Evolutionary conservation across 768 basidiomycete species (phyloP), one percentile per base, ranked within the genome.

Genomic region (Trichaptum fuscoviolaceum): DNA sequence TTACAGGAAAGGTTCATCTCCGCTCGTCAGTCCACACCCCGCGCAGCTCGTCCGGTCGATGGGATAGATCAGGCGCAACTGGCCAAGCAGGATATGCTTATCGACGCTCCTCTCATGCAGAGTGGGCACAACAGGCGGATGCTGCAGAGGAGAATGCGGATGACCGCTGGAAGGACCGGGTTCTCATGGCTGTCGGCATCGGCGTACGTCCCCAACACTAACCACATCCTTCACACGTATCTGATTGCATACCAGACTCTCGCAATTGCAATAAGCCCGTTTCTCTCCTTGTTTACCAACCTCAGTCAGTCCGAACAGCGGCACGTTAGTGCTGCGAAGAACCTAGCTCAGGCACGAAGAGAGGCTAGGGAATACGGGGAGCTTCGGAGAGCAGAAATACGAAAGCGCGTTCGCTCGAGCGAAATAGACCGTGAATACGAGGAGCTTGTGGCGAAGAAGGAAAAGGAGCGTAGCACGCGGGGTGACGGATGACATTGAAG

Each of bases 281-380:
- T 77, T 23, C 35, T 84, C 23, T 71, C 84, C 24, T 74, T 70
- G 67, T 66, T 67, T 77, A 66, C 73, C 75, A 57, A 77, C 74
- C 57, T 71, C 72, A 63, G 69, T 62, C 69, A 77, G 3, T 71
- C 79, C 17, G 82, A 84, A 42, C 78, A 78, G 68, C 76, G 75
- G 0, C 88, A 90, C 69, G 75, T 74, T 15, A 76, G 77, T 2
- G 90, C 90, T 0, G 83, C 81, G 0, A 75, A 76, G 9, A 89
- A 88, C 68, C 82, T 91, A 23, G 81, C 85, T 0, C 80, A 84
- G 66, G 90, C 87, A 4, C 81, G 86, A 20, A 72, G 74, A 17
- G 89, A 89, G 36, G 87, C 87, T 7, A 76, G 78, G 58, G 80
- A 85, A 68, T 73, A 82, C 57, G 88, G 89, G 0, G 79, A 78